Evolutionary conservation across 163 green algal species (phyloP).

Genomic region (Prototheca cutis): DNA sequence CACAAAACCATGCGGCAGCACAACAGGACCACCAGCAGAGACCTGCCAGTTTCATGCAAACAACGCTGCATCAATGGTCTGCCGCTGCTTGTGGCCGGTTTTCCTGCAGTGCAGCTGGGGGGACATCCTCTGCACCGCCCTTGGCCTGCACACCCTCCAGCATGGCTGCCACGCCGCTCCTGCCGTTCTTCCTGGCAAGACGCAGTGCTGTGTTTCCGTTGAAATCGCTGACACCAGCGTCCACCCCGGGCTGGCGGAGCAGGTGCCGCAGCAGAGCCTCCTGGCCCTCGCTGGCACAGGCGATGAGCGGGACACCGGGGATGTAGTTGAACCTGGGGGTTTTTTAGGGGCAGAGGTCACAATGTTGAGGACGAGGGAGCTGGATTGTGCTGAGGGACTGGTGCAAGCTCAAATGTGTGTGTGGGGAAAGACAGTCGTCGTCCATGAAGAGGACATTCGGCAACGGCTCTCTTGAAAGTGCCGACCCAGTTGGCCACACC

Average conservation of each 20-base stretch:
- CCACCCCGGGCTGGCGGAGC: not conserved
- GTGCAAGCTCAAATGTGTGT: too few species aligned
- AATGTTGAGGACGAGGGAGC: not conserved
- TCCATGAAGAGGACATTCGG: too few species aligned
- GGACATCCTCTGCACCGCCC: not conserved
- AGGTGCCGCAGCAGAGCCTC: slow-evolving; percentile 7
- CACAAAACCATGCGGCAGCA: too few species aligned
- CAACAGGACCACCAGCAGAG: too few species aligned
- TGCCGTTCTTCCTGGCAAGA: slow-evolving; percentile 6
- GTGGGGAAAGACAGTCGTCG: too few species aligned
- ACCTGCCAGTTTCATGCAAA: too few species aligned
- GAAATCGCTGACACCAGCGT: slow-evolving; percentile 3
- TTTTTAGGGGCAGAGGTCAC: not conserved
- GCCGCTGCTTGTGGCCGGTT: too few species aligned
- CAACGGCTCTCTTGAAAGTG: too few species aligned
- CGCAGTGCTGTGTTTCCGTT: slow-evolving; percentile 4
- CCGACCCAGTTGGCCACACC: too few species aligned
- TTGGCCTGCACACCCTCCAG: not conserved
- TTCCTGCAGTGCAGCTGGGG: too few species aligned
- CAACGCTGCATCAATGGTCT: too few species aligned
- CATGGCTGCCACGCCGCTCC: not conserved
- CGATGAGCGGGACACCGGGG: slow-evolving; percentile 7
- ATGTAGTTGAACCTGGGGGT: slow-evolving; percentile 2
- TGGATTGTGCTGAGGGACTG: not conserved
- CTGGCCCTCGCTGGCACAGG: slow-evolving; percentile 7